Evolutionary conservation across 768 basidiomycete species (phyloP), one percentile per base, ranked within the genome.

Genomic region (Chalciporus chontae): DNA sequence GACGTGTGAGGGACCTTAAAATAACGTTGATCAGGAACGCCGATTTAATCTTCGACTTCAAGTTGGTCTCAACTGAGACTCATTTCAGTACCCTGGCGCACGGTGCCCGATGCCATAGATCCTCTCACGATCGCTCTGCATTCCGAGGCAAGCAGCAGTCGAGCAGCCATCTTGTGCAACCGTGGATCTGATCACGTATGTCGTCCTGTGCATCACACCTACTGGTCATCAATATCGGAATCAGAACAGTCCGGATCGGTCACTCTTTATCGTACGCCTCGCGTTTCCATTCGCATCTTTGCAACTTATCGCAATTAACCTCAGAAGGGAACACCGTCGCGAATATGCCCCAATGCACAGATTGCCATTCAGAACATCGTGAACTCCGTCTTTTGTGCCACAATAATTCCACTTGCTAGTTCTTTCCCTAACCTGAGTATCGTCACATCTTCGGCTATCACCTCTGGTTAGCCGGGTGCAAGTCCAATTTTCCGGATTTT

Each of bases 11-110:
- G 56, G 23, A n/a, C 51, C 48, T 27, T 17, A 54, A 62, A 52
- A 52, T 52, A 62, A 41, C 40, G 63, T 10, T 56, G 41, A 53
- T 62, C 62, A 62, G 63, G 60, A 5, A 59, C 50, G 43, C 31
- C 45, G 3, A 39, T 41, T 26, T 36, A 41, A 26, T 8, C 18
- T 46, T 56, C 31, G 4, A 46, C 47, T 36, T n/a, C n/a, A n/a
- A n/a, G n/a, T n/a, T 52, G 45, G 37, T 50, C 44, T 37, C n/a
- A 46, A 19, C n/a, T 21, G 31, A 45, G 47, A 2, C 55, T 45
- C 47, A 4, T 21, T 57, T 57, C 19, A 39, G 46, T 18, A 42
- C 51, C 44, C 26, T 29, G 27, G 27, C 27, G 7, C 39, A 59
- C 40, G 32, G 42, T 21, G 21, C 21, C 57, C 50, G 29, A 17